Percentiles rank a stretch among this genome's conserved stretches.
These are phyloP conservation scores for Hortiboletus campestris DNA, from an alignment of 768 basidiomycete genomes.

Conservation along the genomic window DNA sequence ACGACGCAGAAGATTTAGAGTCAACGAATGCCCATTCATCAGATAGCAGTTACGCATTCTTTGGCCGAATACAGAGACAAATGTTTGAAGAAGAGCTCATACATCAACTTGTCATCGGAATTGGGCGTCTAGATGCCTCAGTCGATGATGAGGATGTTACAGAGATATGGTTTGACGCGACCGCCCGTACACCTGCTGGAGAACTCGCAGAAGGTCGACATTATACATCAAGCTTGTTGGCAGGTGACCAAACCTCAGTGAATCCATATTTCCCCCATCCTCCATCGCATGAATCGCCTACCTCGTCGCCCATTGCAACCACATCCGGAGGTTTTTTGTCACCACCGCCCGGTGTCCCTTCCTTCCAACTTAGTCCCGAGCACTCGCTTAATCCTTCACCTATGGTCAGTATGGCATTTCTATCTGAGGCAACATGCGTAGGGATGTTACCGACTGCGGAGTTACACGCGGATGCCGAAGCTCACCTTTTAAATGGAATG, in stretches of 20 bases:
- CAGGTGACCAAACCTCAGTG: slow-evolving; percentile 15
- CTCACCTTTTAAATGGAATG: slow-evolving; percentile 9
- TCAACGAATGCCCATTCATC: slow-evolving; percentile 36
- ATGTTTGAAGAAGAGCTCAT: slow-evolving; percentile 81
- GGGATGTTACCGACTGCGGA: slow-evolving; percentile 6
- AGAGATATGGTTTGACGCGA: slow-evolving; percentile 33
- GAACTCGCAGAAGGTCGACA: slow-evolving; percentile 23
- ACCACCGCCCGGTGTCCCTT: slow-evolving; percentile 11
- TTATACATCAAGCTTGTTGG: slow-evolving; percentile 7
- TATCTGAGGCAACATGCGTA: slow-evolving; percentile 11
- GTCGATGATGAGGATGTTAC: slow-evolving; percentile 36
- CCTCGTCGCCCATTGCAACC: slow-evolving; percentile 23
- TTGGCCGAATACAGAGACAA: slow-evolving; percentile 53
- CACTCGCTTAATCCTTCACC: slow-evolving; percentile 10
- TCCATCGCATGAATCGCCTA: slow-evolving; percentile 29
- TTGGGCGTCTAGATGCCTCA: slow-evolving; percentile 65
- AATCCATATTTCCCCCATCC: slow-evolving; percentile 58
- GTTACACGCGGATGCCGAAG: slow-evolving; percentile 8
- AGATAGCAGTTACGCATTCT: slow-evolving; percentile 39
- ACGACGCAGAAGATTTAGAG: slow-evolving; percentile 39
- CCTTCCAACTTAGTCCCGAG: slow-evolving; percentile 19
- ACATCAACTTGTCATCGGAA: slow-evolving; percentile 84
- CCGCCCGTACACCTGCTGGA: slow-evolving; percentile 31
- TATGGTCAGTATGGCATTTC: slow-evolving; percentile 13
- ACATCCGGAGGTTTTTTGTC: slow-evolving; percentile 15